phyloP scores from a whole-genome alignment of 805 yeast species.

The Metschnikowia noctiluminum region DNA sequence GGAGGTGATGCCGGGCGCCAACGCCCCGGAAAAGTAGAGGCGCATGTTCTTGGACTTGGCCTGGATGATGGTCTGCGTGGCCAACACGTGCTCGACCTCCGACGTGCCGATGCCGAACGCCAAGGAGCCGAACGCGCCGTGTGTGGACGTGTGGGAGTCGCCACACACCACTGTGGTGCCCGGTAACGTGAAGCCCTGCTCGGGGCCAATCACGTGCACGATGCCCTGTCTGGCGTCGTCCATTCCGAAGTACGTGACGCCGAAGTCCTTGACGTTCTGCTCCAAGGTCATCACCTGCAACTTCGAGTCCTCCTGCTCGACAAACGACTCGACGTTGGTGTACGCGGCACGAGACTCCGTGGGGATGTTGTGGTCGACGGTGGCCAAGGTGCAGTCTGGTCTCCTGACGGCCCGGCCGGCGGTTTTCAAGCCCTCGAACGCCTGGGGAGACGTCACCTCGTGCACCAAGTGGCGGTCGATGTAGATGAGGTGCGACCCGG shows the following conservation, averaged over 20 bases:
- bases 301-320: slow-evolving; percentile 86
- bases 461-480: slow-evolving; percentile 97
- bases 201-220: slow-evolving; percentile 98
- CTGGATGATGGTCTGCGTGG: slow-evolving; percentile 95
- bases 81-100: slow-evolving; percentile 97
- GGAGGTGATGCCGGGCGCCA: slow-evolving; percentile 87
- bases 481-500: slow-evolving; percentile 81
- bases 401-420: slow-evolving; percentile 91
- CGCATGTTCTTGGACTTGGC: slow-evolving; percentile 96
- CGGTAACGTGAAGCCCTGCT: slow-evolving; percentile 97
- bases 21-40: slow-evolving; percentile 77
- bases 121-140: slow-evolving; percentile 96
- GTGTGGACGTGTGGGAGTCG: slow-evolving; percentile 98
- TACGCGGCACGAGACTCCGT: slow-evolving; percentile 81
- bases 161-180: slow-evolving; percentile 99
- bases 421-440: slow-evolving; percentile 89
- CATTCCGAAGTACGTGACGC: slow-evolving; percentile 92
- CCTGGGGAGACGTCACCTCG: slow-evolving; percentile 99
- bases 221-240: slow-evolving; percentile 94
- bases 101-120: slow-evolving; percentile 99
- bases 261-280: slow-evolving; percentile 86
- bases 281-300: slow-evolving; percentile 91
- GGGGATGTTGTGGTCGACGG: slow-evolving; percentile 97
- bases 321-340: slow-evolving; percentile 72
- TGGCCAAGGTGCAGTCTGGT: slow-evolving; percentile 87